A percentile compares a stretch with the other conserved stretches of the same genome.
Evolutionary conservation across 179 eudicot genomes (phyloP).

Genomic region (Gypsophila paniculata): DNA sequence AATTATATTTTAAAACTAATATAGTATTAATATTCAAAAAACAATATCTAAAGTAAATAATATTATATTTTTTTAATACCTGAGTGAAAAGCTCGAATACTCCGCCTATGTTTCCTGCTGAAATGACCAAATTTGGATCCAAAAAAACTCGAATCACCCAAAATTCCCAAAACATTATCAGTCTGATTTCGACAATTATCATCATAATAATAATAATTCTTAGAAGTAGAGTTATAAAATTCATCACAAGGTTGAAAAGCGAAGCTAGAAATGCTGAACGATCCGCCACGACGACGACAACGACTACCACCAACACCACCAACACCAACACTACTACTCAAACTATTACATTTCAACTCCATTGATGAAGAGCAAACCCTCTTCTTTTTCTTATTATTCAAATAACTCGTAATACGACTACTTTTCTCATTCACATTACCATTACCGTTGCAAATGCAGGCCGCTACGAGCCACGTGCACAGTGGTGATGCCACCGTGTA

Average conservation of each 20-base stretch:
- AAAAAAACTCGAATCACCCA: slow-evolving; percentile 36
- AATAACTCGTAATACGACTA: background rate
- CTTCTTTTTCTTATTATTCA: slow-evolving; percentile 3
- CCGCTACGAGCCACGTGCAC: slow-evolving; percentile 60
- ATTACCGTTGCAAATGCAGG: slow-evolving; percentile 44
- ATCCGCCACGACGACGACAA: slow-evolving; percentile 22
- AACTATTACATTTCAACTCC: slow-evolving; percentile 28
- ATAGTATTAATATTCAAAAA: background rate
- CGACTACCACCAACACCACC: too few species aligned
- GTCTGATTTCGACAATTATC: background rate
- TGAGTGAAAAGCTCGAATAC: slow-evolving; percentile 37
- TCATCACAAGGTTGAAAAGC: slow-evolving; percentile 54
- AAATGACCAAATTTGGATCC: slow-evolving; percentile 33
- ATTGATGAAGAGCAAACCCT: slow-evolving; percentile 18
- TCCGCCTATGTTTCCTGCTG: slow-evolving; percentile 43
- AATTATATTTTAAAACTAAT: too few species aligned
- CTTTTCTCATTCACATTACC: background rate
- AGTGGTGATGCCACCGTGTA: slow-evolving; percentile 44
- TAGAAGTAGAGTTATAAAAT: slow-evolving; percentile 24
- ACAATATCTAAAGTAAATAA: background rate
- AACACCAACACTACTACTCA: slow-evolving; percentile 3
- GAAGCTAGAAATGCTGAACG: slow-evolving; percentile 41
- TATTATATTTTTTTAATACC: slow-evolving; percentile 27
- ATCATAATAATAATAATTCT: background rate
- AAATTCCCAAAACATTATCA: slow-evolving; percentile 14